These are phyloP conservation scores for Trichomonas gallinae DNA, from an alignment of 208 protist genomes.

Conservation along the genomic window DNA sequence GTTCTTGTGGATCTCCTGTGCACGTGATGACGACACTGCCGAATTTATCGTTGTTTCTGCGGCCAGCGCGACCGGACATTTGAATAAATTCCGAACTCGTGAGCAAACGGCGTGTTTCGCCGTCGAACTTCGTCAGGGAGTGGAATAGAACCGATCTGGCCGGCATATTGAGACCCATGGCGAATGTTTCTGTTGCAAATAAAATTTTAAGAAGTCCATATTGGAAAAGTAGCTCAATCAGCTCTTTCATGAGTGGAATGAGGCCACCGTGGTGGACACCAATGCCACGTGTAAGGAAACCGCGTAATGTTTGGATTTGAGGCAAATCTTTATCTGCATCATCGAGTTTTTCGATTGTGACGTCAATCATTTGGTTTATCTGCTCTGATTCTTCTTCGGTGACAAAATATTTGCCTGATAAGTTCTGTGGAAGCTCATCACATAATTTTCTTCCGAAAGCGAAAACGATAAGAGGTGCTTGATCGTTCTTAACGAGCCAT, in stretches of 20 bases:
- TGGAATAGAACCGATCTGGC: slow-evolving; percentile 18
- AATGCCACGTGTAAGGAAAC: slow-evolving; percentile 84
- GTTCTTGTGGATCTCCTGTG: not conserved
- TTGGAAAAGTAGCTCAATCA: slow-evolving; percentile 28
- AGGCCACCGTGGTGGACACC: slow-evolving; percentile 85
- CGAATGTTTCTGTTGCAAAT: slow-evolving; percentile 31
- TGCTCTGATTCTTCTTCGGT: slow-evolving; percentile 16
- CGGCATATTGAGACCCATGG: slow-evolving; percentile 34
- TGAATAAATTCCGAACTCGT: slow-evolving; percentile 24
- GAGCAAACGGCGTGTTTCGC: not conserved
- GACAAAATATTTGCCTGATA: not conserved
- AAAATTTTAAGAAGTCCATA: slow-evolving; percentile 15
- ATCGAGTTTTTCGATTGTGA: not conserved
- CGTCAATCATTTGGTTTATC: not conserved
- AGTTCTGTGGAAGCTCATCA: not conserved
- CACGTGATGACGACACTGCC: not conserved
- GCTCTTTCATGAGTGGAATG: slow-evolving; percentile 29
- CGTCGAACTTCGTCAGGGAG: slow-evolving; percentile 25
- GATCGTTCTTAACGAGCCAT: not conserved
- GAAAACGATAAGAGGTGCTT: not conserved
- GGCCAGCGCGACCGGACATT: slow-evolving; percentile 28
- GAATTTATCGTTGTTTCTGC: slow-evolving; percentile 20
- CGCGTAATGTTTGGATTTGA: slow-evolving; percentile 42
- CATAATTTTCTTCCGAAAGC: slow-evolving; percentile 9
- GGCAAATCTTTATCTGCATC: slow-evolving; percentile 15